Evolutionary conservation across 192 early-diverging fungal genomes (phyloP).

Genomic region (Umbelopsis sp.): DNA sequence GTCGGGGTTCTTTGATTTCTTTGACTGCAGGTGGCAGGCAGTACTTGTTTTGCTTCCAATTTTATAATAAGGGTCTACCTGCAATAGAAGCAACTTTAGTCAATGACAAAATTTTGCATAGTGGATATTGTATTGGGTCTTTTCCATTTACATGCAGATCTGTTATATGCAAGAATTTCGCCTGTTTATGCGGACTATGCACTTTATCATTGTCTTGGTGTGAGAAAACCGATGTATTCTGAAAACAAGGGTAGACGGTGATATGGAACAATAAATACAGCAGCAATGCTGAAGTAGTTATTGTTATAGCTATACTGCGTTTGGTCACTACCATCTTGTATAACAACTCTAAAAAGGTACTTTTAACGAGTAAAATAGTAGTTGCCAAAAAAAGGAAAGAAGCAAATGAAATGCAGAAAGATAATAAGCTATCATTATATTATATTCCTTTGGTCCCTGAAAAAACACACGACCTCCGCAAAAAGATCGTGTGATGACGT

Average conservation of each 20-base stretch:
- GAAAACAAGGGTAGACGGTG: neutral
- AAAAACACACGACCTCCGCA: neutral
- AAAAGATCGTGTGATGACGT: slow-evolving; percentile 4
- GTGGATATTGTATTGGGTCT: neutral
- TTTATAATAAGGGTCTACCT: slow-evolving; percentile 42
- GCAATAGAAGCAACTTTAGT: neutral
- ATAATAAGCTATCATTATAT: neutral
- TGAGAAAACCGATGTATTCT: neutral
- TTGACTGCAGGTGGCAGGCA: slow-evolving; percentile 54
- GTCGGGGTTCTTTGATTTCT: slow-evolving; percentile 23
- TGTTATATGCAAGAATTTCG: slow-evolving; percentile 66
- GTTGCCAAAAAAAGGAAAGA: neutral
- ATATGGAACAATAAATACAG: neutral
- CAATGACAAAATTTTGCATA: neutral
- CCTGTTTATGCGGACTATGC: neutral
- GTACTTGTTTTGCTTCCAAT: slow-evolving; percentile 53
- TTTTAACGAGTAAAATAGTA: neutral
- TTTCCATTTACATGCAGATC: slow-evolving; percentile 59
- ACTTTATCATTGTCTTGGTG: neutral
- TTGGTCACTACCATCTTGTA: neutral
- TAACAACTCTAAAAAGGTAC: too few relatives aligned
- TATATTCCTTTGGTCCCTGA: slow-evolving; percentile 3
- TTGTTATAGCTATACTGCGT: neutral
- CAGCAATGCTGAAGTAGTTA: neutral
- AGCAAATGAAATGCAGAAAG: neutral